A percentile compares a stretch with the other conserved stretches of the same genome.
Conservation (phyloP, 257 asterid genomes). For the Solanum tacnaense region DNA sequence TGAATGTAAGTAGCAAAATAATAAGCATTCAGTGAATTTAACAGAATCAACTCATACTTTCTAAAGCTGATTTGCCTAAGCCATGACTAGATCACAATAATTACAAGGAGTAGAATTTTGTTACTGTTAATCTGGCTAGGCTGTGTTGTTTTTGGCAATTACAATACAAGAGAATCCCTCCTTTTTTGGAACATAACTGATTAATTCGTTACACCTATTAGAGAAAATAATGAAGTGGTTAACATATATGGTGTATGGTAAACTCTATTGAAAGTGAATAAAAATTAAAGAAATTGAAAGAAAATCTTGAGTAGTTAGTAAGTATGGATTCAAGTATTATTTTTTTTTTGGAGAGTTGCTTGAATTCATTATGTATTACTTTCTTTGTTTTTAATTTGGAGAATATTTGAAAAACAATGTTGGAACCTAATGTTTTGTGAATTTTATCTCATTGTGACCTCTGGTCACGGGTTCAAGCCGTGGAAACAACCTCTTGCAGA, state of each 20-base stretch:
- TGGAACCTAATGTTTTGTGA: neutral
- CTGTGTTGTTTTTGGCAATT: neutral
- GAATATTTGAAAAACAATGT: neutral
- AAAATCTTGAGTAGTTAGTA: neutral
- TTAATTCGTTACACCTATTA: neutral
- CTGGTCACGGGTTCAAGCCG: neutral
- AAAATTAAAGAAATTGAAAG: neutral
- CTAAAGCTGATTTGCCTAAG: neutral
- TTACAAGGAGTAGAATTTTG: neutral
- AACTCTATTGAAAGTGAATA: neutral
- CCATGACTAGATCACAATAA: neutral
- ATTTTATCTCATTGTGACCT: neutral
- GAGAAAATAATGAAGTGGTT: neutral
- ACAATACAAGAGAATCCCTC: neutral
- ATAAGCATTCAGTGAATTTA: neutral
- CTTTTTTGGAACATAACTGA: neutral
- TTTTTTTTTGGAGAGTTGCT: neutral
- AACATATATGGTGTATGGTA: neutral
- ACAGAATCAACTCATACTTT: neutral
- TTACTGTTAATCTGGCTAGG: neutral
- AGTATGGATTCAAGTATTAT: neutral
- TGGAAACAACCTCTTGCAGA: neutral
- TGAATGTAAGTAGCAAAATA: neutral
- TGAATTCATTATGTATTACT: neutral
- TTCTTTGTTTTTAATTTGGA: neutral